Base-by-base conservation (phyloP, 2,329 filamentous ascomycete genomes). In the Aspergillus calidoustus region DNA sequence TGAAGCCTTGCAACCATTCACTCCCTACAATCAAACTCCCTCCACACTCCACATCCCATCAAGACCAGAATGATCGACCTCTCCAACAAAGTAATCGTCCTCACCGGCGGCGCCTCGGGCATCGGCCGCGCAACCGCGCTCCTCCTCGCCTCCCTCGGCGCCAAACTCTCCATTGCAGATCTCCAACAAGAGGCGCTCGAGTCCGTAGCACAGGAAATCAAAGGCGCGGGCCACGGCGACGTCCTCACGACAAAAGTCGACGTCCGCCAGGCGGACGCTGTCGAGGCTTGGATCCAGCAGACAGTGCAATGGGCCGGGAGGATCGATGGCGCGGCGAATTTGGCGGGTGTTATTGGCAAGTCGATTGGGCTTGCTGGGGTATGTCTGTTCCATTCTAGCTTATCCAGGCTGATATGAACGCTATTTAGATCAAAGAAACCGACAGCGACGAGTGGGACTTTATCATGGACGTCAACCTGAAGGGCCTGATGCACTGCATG, bases 381-480 rank as follows among this genome's bases (percentile, higher is more conserved):
- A 19, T 19, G 19, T 19, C 19, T 19, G 19, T 19, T 19, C 2
- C 19, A 19, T 19, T 19, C 19, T 19, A 19, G 19, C 19, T 19
- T 19, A 19, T 19, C 19, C 19, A 19, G 19, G 19, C 19, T 19
- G 19, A 19, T 19, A 19, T 19, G 19, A 19, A 19, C 19, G 19
- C 19, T 19, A 19, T 19, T 19, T 19, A 19, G 43, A 47, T 22
- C n/a, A 44, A 59, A 19, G 56, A 44, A 3, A 22, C 2, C 17
- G 48, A 59, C 22, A 19, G 19, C 19, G 57, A 59, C 2, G 57
- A 54, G 28, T 53, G 49, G 50, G 43, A 53, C 11, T 48, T 34
- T 23, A 22, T 59, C 49, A 15, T 59, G 11, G 57, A 48, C n/a
- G 31, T 59, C 41, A 59, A 59, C 28, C 22, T 59, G 7, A 54